Conservation (phyloP, 192 early-diverging fungal species). For the Coemansia asiatica region DNA sequence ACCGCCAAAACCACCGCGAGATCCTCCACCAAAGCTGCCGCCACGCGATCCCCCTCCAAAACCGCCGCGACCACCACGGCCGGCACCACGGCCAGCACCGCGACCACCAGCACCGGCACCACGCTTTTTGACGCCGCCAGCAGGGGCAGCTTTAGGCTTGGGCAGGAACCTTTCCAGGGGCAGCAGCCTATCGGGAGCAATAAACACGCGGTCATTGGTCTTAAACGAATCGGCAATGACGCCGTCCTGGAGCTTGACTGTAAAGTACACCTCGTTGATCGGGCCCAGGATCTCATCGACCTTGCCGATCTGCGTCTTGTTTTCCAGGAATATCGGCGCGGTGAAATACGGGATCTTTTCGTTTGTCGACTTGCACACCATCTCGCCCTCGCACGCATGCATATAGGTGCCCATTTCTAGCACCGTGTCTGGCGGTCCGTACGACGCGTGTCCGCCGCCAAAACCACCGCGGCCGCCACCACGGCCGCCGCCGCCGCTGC, state of each 20-base stretch:
- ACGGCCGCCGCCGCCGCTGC: conserved; percentile 42
- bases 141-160: conserved; percentile 72
- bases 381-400: conserved; percentile 96
- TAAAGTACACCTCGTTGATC: conserved; percentile 96
- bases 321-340: conserved; percentile 95
- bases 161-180: conserved; percentile 97
- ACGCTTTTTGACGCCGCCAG: conserved; percentile 58
- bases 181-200: conserved; percentile 89
- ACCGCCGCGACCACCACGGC: conserved; percentile 58
- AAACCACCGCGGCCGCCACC: conserved; percentile 55
- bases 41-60: conserved; percentile 51
- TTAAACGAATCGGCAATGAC: conserved; percentile 92
- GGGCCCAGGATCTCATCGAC: conserved; percentile 99
- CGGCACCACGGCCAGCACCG: conserved; percentile 59
- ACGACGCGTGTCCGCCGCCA: conserved; percentile 47
- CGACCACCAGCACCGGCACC: conserved; percentile 63
- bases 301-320: conserved; percentile 98
- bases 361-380: conserved; percentile 90
- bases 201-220: conserved; percentile 85
- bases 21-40: conserved; percentile 48
- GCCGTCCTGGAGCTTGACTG: conserved; percentile 93
- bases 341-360: conserved; percentile 98
- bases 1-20: conserved; percentile 9
- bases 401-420: conserved; percentile 83
- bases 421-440: conserved; percentile 76